These are phyloP conservation scores for Claviceps quebecensis DNA, from an alignment of 2,329 filamentous ascomycete genomes.

Conservation along the genomic window DNA sequence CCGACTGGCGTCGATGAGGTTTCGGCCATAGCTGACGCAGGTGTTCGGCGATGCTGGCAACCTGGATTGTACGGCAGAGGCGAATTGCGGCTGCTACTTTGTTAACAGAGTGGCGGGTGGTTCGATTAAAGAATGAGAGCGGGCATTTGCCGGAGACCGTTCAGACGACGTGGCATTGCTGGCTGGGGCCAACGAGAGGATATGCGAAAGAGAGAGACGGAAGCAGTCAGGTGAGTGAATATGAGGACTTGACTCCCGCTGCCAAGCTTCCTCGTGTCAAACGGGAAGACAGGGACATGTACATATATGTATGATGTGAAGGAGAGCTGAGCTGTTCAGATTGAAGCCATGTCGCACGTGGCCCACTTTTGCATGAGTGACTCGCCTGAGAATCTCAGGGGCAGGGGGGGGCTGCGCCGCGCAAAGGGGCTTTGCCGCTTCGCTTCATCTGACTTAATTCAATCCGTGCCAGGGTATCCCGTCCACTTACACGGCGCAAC, in stretches of 20 bases:
- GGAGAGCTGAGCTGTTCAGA: not conserved
- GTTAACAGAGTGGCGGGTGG: not conserved
- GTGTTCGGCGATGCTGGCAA: not conserved
- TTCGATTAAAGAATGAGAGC: not conserved
- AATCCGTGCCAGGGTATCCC: no score
- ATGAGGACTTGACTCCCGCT: not conserved
- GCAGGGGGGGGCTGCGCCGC: not conserved
- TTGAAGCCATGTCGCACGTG: not conserved
- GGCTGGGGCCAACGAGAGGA: not conserved
- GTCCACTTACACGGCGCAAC: no score
- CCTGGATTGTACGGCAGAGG: not conserved
- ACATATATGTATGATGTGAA: no score
- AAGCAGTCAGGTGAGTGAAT: not conserved
- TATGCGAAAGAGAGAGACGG: not conserved
- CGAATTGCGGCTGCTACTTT: not conserved
- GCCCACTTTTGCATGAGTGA: not conserved
- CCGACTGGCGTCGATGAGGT: slow-evolving; percentile 16
- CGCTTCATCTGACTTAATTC: no score
- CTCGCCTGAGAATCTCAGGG: not conserved
- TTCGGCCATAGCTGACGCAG: slow-evolving; percentile 12
- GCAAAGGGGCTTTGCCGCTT: no score
- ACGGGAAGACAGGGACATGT: not conserved
- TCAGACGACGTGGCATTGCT: not conserved
- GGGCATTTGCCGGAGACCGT: not conserved
- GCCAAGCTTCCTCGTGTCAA: not conserved